These are phyloP conservation scores for Amanita molliuscula DNA, from an alignment of 768 basidiomycete species.

Conservation along the genomic window DNA sequence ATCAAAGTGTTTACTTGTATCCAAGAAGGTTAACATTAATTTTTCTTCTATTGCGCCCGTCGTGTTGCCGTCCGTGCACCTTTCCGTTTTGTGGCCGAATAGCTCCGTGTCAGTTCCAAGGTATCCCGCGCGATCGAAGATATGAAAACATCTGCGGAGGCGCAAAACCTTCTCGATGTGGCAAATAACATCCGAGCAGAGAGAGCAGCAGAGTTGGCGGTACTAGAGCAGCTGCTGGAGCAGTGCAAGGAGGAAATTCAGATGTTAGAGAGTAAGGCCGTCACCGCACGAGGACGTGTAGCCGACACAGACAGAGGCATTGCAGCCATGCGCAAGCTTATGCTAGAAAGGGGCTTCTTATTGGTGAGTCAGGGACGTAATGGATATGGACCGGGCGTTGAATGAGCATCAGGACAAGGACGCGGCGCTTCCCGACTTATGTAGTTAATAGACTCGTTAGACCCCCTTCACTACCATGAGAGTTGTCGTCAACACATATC, in stretches of 20 bases:
- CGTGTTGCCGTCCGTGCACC: not conserved
- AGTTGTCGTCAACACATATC: constrained; percentile 39
- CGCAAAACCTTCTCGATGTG: not conserved
- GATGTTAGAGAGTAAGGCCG: constrained; percentile 3
- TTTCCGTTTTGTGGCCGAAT: not conserved
- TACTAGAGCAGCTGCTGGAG: constrained; percentile 3
- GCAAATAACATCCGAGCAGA: constrained; percentile 1
- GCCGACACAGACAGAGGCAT: constrained; percentile 3
- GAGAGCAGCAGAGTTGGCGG: constrained; percentile 3
- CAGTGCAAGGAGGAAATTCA: constrained; percentile 1
- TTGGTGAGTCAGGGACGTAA: not conserved
- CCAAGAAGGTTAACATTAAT: not conserved
- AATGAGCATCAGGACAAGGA: not conserved
- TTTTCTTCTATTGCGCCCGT: not conserved
- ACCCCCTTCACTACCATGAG: constrained; percentile 17
- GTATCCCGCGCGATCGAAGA: not conserved
- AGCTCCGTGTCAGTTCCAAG: constrained; percentile 3
- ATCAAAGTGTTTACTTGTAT: not conserved
- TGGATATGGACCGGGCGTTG: not conserved
- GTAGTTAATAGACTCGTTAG: not conserved
- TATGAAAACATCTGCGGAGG: constrained; percentile 1
- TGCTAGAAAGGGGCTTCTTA: constrained; percentile 1
- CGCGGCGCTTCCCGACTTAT: constrained; percentile 18
- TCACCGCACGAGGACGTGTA: not conserved
- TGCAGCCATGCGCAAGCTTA: constrained; percentile 1